Evolutionary conservation across 139 green algal genomes (phyloP).

Genomic region (Auxenochlorella pyrenoidosa): DNA sequence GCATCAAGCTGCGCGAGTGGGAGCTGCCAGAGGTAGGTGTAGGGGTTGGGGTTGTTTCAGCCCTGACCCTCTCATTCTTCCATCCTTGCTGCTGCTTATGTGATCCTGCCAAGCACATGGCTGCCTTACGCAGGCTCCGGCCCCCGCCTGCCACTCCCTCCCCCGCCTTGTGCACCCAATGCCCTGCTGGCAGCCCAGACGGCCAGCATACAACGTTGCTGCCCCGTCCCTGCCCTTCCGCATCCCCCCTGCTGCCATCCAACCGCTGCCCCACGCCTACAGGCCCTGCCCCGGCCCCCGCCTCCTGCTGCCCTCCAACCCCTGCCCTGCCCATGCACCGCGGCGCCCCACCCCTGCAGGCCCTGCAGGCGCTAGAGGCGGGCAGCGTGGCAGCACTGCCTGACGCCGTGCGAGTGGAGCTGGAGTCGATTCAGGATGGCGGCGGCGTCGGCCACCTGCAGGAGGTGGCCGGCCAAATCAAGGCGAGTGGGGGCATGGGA

Average conservation of each 20-base stretch:
- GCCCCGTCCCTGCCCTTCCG: too few species aligned
- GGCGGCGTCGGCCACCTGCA: slow-evolving; percentile 79
- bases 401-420: slow-evolving; percentile 75
- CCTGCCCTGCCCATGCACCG: background rate
- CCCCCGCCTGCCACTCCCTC: too few species aligned
- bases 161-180: too few species aligned
- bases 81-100: too few species aligned
- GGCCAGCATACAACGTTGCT: too few species aligned
- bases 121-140: too few species aligned
- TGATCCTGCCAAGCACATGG: too few species aligned
- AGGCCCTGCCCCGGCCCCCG: background rate
- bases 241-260: too few species aligned
- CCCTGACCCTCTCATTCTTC: too few species aligned
- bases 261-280: too few species aligned
- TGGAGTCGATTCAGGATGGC: slow-evolving; percentile 80
- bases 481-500: slow-evolving; percentile 5
- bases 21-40: slow-evolving; percentile 65
- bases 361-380: slow-evolving; percentile 65
- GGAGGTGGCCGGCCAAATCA: slow-evolving; percentile 55
- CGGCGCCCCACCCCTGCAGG: background rate
- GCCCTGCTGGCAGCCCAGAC: too few species aligned
- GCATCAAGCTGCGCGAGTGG: slow-evolving; percentile 75
- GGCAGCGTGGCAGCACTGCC: slow-evolving; percentile 66
- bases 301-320: background rate
- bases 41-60: background rate